Evolutionary conservation across 768 basidiomycete species (phyloP).

Genomic region (Agaricus bisporus): DNA sequence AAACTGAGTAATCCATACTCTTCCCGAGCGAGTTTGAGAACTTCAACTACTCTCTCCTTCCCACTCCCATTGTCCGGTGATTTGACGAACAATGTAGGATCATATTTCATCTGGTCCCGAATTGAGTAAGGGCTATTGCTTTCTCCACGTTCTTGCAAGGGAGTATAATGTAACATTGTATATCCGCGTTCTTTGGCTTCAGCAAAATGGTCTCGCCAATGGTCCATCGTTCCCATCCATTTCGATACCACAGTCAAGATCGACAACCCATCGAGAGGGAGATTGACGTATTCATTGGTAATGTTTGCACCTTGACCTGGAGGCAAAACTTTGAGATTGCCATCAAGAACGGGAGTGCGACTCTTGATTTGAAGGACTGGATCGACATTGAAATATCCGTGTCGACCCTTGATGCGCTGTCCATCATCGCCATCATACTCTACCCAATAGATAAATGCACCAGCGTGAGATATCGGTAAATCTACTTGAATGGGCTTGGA

Average conservation of each 20-base stretch:
- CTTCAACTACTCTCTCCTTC: slow-evolving; percentile 49
- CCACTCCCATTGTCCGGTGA: slow-evolving; percentile 41
- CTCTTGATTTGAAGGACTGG: slow-evolving; percentile 75
- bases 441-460: slow-evolving; percentile 92
- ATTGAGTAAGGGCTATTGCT: slow-evolving; percentile 94
- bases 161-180: slow-evolving; percentile 97
- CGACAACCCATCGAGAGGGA: slow-evolving; percentile 84
- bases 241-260: slow-evolving; percentile 92
- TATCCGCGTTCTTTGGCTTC: slow-evolving; percentile 89
- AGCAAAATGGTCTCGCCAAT: slow-evolving; percentile 76
- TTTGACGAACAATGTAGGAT: slow-evolving; percentile 60
- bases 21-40: slow-evolving; percentile 65
- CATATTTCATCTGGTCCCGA: slow-evolving; percentile 79
- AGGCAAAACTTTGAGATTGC: slow-evolving; percentile 44
- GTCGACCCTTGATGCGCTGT: slow-evolving; percentile 70
- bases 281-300: slow-evolving; percentile 46
- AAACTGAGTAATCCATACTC: slow-evolving; percentile 85
- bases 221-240: slow-evolving; percentile 87
- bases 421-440: slow-evolving; percentile 74
- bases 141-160: slow-evolving; percentile 85
- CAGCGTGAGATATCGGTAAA: slow-evolving; percentile 93
- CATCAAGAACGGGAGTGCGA: slow-evolving; percentile 67
- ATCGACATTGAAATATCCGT: slow-evolving; percentile 96
- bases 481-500: slow-evolving; percentile 91
- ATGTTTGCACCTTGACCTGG: slow-evolving; percentile 49